Base-by-base conservation (phyloP, 306 rosid species). In the Macrotyloma uniflorum region DNA sequence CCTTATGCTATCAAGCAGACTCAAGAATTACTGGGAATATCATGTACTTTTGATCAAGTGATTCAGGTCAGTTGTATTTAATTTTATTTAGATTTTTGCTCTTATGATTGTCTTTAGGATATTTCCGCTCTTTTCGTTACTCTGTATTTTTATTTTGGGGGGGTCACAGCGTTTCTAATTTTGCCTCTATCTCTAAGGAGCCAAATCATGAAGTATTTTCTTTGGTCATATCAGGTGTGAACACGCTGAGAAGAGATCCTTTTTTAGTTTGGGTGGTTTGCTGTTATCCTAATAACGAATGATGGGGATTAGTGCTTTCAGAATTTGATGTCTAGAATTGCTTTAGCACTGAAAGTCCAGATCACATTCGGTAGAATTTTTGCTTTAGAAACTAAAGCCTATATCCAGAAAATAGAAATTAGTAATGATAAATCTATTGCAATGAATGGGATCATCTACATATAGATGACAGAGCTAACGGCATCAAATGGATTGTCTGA, bases 1-100 rank as follows among this genome's bases (percentile, higher is more conserved):
- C 98, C 99, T 18, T 93, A 92, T 55, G 92, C 97, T 15, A 86
- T 93, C 15, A 91, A 95, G 85, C 98, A 95, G 83, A 81, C 90
- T 75, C 97, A 95, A 61, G 92, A 91, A 42, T 71, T 95, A 83
- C 82, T 95, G 67, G 99, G 99, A 49, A 79, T 95, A 70, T 88
- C 99, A 68, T 89, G 93, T 83, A 87, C 92, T 57, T 93, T 91
- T 89, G 99, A 89, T 86, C 93, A 89, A 87, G 93, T 90, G 15
- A 83, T 95, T 74, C 93, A 87, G 94, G 99, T 83, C 43, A 72
- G 69, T 20, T 30, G 67, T 65, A 43, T 65, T 42, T 20, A 14
- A 20, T 15, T 35, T 24, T 82, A 28, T 47, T 74, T 13, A 22
- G 40, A 20, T 49, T 28, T 46, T 40, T 45, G 18, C 35, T 59